Percentiles rank a stretch among this genome's conserved stretches.
Conservation (phyloP, 495 filamentous ascomycete genomes). For the Aspergillus panamensis region DNA sequence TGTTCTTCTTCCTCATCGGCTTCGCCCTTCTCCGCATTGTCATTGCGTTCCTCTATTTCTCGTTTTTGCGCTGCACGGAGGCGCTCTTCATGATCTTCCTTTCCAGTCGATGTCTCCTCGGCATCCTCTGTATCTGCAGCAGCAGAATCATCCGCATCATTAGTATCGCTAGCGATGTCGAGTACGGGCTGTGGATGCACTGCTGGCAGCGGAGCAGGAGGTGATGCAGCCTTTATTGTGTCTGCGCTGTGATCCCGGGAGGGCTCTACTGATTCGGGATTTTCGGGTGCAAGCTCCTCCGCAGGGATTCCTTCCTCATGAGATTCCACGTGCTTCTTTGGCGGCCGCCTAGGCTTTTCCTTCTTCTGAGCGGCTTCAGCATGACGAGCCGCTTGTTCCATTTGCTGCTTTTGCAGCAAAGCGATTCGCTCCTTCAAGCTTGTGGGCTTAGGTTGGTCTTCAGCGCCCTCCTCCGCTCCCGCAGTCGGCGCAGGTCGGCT, state of each 20-base stretch:
- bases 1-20: constrained; percentile 58
- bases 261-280: constrained; percentile 49
- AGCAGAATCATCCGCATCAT: constrained; percentile 87
- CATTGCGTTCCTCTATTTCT: constrained; percentile 20
- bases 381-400: constrained; percentile 77
- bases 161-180: constrained; percentile 68
- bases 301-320: constrained; percentile 30
- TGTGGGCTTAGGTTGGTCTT: constrained; percentile 81
- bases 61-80: constrained; percentile 24
- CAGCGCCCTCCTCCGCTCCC: constrained; percentile 52
- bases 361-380: constrained; percentile 78
- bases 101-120: constrained; percentile 69
- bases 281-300: constrained; percentile 40
- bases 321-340: constrained; percentile 73
- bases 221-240: constrained; percentile 39
- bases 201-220: constrained; percentile 42
- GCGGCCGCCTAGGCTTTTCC: constrained; percentile 78
- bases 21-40: constrained; percentile 44
- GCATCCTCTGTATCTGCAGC: constrained; percentile 83
- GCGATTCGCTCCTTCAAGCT: constrained; percentile 94
- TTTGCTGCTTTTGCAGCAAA: constrained; percentile 86
- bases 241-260: constrained; percentile 58
- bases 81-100: constrained; percentile 67
- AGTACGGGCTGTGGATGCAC: constrained; percentile 44
- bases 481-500: constrained; percentile 55